Base-by-base conservation (phyloP, 441 rosid species). In the Croton laevigatus region DNA sequence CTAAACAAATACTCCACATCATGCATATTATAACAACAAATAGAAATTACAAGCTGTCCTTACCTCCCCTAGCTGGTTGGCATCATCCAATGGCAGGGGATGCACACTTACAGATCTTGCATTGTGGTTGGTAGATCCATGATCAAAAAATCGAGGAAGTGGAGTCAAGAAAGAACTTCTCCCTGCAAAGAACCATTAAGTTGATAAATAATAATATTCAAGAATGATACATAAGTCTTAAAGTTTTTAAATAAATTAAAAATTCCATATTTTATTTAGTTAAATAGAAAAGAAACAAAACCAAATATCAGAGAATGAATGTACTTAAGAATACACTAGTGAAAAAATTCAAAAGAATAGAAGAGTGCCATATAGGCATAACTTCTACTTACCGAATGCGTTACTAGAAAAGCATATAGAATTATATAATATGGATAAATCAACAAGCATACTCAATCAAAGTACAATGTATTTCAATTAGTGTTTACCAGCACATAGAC, bases 401-500 rank as follows among this genome's bases (percentile, higher is more conserved):
- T 51, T 34, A 65, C 65, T 22, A 32, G 37, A 53, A 61, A 45
- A 27, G 55, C 23, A 38, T 6, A 37, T 42, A 27, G 11, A 27
- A 40, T 27, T 12, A 62, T 48, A 14, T 37, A 36, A 19, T 38
- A 46, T 20, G 49, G 36, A 44, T 12, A 60, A 20, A 44, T 45
- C 66, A 37, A 45, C 42, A 40, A 3, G 23, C 14, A 62, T 17
- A 60, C 40, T 53, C 32, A 70, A 52, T 65, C 65, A 69, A 71
- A 51, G 53, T 37, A 67, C 64, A 72, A 27, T 36, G 68, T 65
- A 68, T 48, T 62, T 69, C 42, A 74, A 68, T 63, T 7, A 66
- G 75, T 34, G 37, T 57, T 84, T 88, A 94, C 99, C 99, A 69
- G 96, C 82, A 77, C 97, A 89, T 63, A 94, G 86, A 59, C 98